phyloP scores from a whole-genome alignment of 257 asterid genomes.

The Solanum lignicaule region DNA sequence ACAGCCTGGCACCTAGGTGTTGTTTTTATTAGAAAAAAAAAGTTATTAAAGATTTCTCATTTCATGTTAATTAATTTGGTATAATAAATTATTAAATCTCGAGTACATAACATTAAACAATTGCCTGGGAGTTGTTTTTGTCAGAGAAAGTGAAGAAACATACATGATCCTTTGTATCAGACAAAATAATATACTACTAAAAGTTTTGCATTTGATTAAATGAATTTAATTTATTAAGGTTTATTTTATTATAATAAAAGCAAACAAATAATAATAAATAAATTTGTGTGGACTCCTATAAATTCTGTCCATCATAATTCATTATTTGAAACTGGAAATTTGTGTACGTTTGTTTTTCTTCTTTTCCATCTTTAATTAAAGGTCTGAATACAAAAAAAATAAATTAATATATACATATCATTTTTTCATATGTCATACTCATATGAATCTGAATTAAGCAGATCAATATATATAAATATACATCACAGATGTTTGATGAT shows the following conservation, averaged over 20 bases:
- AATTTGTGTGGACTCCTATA: not conserved
- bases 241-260: not conserved
- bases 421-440: too few species aligned
- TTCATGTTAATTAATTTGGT: not conserved
- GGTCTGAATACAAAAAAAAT: too few species aligned
- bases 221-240: not conserved
- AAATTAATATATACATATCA: too few species aligned
- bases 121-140: not conserved
- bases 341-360: not conserved
- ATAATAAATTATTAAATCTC: not conserved
- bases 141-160: not conserved
- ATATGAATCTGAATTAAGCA: too few species aligned
- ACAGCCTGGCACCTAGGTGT: not conserved
- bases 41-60: not conserved
- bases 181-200: not conserved
- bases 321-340: not conserved
- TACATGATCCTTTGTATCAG: not conserved
- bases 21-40: not conserved
- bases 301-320: not conserved
- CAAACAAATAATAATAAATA: not conserved
- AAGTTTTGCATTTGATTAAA: not conserved
- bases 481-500: too few species aligned
- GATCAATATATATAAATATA: too few species aligned
- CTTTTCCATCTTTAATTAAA: too few species aligned
- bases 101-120: not conserved